Percentiles rank a stretch among this genome's conserved stretches.
Evolutionary conservation across 805 yeast genomes (phyloP).

Genomic region (Kurtzmaniella cleridarum): DNA sequence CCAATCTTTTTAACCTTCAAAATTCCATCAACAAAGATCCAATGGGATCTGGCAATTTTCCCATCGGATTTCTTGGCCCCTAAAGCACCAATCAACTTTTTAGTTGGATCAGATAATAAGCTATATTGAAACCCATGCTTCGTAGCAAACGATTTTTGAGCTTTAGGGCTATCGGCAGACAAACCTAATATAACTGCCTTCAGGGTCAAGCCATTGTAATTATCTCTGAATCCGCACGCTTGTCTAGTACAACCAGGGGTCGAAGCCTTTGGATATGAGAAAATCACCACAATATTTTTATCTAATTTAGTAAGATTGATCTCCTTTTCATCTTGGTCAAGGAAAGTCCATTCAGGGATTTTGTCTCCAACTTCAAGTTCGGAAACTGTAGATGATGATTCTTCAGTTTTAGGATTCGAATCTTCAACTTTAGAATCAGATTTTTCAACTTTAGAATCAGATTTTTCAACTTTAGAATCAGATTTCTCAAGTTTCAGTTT

Average conservation of each 20-base stretch:
- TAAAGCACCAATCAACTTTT: constrained; percentile 59
- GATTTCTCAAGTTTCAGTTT: constrained; percentile 7
- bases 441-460: constrained; percentile 4
- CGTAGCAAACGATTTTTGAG: constrained; percentile 70
- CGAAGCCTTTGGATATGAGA: constrained; percentile 84
- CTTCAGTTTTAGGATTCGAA: constrained; percentile 11
- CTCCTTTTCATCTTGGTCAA: constrained; percentile 66
- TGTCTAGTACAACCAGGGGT: constrained; percentile 98
- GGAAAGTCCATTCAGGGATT: constrained; percentile 58
- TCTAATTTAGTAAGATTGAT: constrained; percentile 29
- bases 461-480: constrained; percentile 4
- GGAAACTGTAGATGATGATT: constrained; percentile 9
- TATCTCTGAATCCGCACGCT: constrained; percentile 81
- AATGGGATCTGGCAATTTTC: constrained; percentile 85
- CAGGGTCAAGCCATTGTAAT: constrained; percentile 44
- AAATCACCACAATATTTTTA: constrained; percentile 32
- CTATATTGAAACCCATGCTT: constrained; percentile 73
- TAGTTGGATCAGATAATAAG: constrained; percentile 71
- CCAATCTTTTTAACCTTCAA: constrained; percentile 48
- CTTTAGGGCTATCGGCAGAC: constrained; percentile 73
- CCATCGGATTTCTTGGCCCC: constrained; percentile 80
- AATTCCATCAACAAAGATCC: constrained; percentile 79
- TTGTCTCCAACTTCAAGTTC: constrained; percentile 51
- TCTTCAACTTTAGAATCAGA: constrained; percentile 11
- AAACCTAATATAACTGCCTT: constrained; percentile 67